A percentile compares a stretch with the other conserved stretches of the same genome.
Conservation (phyloP, 2,329 filamentous ascomycete genomes). For the Phialocephala subalpina region DNA sequence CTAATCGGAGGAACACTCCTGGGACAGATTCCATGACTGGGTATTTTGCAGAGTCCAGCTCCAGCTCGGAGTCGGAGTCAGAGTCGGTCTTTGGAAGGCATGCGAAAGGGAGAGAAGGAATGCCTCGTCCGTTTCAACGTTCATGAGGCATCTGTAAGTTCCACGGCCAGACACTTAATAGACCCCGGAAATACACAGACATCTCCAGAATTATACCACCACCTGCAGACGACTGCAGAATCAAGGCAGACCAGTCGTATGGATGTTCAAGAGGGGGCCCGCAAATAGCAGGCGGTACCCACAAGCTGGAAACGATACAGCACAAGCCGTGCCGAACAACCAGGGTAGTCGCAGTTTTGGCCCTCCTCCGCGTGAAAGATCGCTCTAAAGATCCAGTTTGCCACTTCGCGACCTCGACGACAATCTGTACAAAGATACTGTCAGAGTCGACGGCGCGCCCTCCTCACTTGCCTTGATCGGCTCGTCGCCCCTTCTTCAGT, state of each 20-base stretch:
- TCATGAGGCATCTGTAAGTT: neutral
- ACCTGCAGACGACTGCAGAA: neutral
- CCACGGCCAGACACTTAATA: neutral
- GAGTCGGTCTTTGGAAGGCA: neutral
- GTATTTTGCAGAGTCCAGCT: too few relatives aligned
- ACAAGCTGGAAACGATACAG: neutral
- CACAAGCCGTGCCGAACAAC: neutral
- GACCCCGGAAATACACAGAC: neutral
- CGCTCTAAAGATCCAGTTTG: neutral
- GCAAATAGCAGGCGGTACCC: neutral
- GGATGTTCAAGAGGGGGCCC: neutral
- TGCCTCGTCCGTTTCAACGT: neutral
- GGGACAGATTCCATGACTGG: neutral
- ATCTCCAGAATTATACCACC: neutral
- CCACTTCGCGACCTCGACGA: slow-evolving; percentile 5
- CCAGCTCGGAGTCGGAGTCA: too few relatives aligned
- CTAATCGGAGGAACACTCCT: neutral
- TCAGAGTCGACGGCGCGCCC: neutral
- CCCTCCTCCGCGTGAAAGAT: neutral
- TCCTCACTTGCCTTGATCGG: neutral
- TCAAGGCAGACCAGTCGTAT: neutral
- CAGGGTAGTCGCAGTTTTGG: neutral
- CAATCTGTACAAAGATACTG: neutral
- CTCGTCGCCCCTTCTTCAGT: neutral
- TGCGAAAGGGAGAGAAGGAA: neutral